Evolutionary conservation across 192 early-diverging fungal species (phyloP).

Genomic region (Podila epicladia): DNA sequence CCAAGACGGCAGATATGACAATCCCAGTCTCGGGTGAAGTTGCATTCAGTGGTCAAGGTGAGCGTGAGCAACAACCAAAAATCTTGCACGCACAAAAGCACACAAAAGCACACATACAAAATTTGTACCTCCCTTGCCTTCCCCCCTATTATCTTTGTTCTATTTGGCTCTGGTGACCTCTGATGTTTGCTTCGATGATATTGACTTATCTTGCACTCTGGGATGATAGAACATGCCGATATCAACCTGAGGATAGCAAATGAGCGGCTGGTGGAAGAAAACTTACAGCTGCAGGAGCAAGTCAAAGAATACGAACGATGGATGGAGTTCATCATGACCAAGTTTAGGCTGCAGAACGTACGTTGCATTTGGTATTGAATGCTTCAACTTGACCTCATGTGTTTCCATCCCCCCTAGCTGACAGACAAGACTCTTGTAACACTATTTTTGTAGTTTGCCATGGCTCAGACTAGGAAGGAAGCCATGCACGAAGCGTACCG

Average conservation of each 20-base stretch:
- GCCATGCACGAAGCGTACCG: slow-evolving; percentile 48
- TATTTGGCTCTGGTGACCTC: too few species aligned
- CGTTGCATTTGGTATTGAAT: neutral
- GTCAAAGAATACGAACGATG: slow-evolving; percentile 42
- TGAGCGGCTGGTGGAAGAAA: slow-evolving; percentile 40
- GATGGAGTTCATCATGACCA: slow-evolving; percentile 50
- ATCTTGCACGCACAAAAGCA: neutral
- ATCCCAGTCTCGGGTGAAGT: neutral
- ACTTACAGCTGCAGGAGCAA: slow-evolving; percentile 45
- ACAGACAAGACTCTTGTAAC: too few species aligned
- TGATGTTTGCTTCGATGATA: too few species aligned
- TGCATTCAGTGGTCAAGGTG: neutral
- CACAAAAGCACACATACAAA: neutral
- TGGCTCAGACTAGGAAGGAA: slow-evolving; percentile 49
- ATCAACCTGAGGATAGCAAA: slow-evolving; percentile 38
- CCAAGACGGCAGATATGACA: neutral
- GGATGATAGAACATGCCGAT: slow-evolving; percentile 35
- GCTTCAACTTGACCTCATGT: too few species aligned
- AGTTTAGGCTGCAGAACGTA: slow-evolving; percentile 48
- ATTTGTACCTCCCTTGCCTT: too few species aligned
- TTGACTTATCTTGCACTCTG: too few species aligned
- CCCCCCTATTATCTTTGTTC: too few species aligned
- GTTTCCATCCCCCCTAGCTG: too few species aligned
- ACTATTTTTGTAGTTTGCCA: slow-evolving; percentile 22
- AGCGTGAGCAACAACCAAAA: neutral